phyloP scores from a whole-genome alignment of 768 basidiomycete genomes.

The Leccinum olivaceopallidum region DNA sequence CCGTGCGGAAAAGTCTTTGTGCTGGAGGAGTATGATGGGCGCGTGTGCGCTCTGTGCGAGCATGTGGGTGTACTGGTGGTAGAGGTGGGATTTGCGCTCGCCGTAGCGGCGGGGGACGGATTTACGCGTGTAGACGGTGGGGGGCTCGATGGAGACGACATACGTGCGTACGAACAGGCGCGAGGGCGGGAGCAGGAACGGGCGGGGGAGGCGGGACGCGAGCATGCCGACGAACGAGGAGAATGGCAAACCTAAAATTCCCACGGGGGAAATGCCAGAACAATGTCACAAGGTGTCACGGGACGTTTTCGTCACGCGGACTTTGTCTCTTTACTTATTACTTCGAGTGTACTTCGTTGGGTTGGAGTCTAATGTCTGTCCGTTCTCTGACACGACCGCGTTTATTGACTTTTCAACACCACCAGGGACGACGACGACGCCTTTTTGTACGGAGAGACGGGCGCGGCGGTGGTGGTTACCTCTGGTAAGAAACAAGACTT shows the following conservation, averaged over 20 bases:
- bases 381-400: constrained; percentile 16
- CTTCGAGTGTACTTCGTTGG: constrained; percentile 11
- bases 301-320: constrained; percentile 23
- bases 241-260: no score
- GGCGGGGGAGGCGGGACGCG: constrained; percentile 5
- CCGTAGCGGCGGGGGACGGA: constrained; percentile 66
- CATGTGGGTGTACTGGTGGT: constrained; percentile 75
- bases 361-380: constrained; percentile 33
- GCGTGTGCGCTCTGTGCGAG: constrained; percentile 55
- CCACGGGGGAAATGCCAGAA: not conserved
- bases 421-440: constrained; percentile 80
- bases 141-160: constrained; percentile 56
- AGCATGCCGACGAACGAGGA: constrained; percentile 11
- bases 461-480: constrained; percentile 33
- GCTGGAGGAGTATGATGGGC: constrained; percentile 78
- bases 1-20: constrained; percentile 70
- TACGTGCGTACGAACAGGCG: constrained; percentile 39
- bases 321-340: constrained; percentile 25
- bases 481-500: constrained; percentile 48
- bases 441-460: constrained; percentile 68
- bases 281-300: constrained; percentile 29
- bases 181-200: not conserved
- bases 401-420: constrained; percentile 28
- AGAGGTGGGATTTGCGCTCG: constrained; percentile 79
- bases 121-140: constrained; percentile 54